phyloP scores from a whole-genome alignment of 73 alveolate species.

The Paramecium bursaria region DNA sequence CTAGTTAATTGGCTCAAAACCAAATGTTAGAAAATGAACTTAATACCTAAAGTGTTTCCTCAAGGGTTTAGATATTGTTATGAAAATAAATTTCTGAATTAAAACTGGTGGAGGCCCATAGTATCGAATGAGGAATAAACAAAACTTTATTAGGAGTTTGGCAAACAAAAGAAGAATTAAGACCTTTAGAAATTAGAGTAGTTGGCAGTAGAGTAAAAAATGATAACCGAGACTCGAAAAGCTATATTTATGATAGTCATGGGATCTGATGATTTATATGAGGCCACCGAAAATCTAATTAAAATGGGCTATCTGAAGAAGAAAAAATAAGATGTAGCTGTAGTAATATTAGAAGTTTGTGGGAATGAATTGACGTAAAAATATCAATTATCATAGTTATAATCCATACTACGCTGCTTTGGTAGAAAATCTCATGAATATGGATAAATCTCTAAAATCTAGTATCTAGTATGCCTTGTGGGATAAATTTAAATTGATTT shows the following conservation, averaged over 20 bases:
- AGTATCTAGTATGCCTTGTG: conserved; percentile 11
- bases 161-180: not conserved
- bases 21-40: conserved; percentile 14
- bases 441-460: conserved; percentile 11
- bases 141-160: conserved; percentile 31
- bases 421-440: conserved; percentile 13
- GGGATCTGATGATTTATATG: conserved; percentile 61
- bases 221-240: conserved; percentile 54
- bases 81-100: conserved; percentile 6
- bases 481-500: conserved; percentile 52
- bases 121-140: conserved; percentile 22
- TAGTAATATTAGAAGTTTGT: conserved; percentile 35
- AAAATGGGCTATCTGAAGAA: conserved; percentile 39
- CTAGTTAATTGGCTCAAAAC: conserved; percentile 37
- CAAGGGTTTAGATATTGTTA: conserved; percentile 14
- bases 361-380: conserved; percentile 23
- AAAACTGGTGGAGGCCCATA: conserved; percentile 45
- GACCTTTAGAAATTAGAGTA: not conserved
- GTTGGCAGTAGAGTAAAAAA: conserved; percentile 41
- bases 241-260: conserved; percentile 6
- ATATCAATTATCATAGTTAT: not conserved
- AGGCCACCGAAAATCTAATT: conserved; percentile 25
- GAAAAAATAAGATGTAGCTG: conserved; percentile 32
- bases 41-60: conserved; percentile 12
- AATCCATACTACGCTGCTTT: conserved; percentile 42